Evolutionary conservation across 495 filamentous ascomycete genomes (phyloP).

Genomic region (Penicillium canariense): DNA sequence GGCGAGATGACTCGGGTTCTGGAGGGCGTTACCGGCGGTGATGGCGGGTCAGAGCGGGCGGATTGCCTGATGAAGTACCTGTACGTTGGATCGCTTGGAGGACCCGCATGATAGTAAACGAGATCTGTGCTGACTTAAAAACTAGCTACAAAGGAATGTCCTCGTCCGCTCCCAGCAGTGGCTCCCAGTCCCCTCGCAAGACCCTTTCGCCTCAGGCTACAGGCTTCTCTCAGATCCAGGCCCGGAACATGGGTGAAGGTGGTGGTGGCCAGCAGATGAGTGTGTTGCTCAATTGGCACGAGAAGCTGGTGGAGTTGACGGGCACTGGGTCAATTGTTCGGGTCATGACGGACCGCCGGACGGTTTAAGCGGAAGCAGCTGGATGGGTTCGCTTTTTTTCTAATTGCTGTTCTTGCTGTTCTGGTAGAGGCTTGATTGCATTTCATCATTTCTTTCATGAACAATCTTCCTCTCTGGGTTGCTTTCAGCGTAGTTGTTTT

Average conservation of each 20-base stretch:
- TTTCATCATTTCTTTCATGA: slow-evolving; percentile 20
- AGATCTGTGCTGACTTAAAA: slow-evolving; percentile 8
- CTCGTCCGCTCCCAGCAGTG: slow-evolving; percentile 31
- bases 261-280: slow-evolving; percentile 87
- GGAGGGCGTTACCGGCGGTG: slow-evolving; percentile 65
- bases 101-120: not conserved
- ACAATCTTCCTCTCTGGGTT: slow-evolving; percentile 17
- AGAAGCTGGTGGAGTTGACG: slow-evolving; percentile 89
- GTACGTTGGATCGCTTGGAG: slow-evolving; percentile 30
- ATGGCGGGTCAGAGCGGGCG: slow-evolving; percentile 66
- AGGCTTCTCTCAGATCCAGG: slow-evolving; percentile 78
- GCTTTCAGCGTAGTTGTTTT: slow-evolving; percentile 32
- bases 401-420: no score
- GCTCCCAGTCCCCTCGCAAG: slow-evolving; percentile 42
- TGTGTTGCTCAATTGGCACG: slow-evolving; percentile 90
- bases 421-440: slow-evolving; percentile 32
- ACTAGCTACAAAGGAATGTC: slow-evolving; percentile 84
- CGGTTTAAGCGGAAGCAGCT: slow-evolving; percentile 55
- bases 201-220: slow-evolving; percentile 75
- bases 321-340: slow-evolving; percentile 84
- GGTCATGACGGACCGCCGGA: slow-evolving; percentile 89
- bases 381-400: slow-evolving; percentile 13
- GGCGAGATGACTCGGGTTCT: slow-evolving; percentile 86
- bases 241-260: slow-evolving; percentile 65
- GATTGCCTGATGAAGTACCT: slow-evolving; percentile 55